Percentiles rank a stretch among this genome's conserved stretches.
Conservation (phyloP, 257 asterid species). For the Solanum etuberosum region DNA sequence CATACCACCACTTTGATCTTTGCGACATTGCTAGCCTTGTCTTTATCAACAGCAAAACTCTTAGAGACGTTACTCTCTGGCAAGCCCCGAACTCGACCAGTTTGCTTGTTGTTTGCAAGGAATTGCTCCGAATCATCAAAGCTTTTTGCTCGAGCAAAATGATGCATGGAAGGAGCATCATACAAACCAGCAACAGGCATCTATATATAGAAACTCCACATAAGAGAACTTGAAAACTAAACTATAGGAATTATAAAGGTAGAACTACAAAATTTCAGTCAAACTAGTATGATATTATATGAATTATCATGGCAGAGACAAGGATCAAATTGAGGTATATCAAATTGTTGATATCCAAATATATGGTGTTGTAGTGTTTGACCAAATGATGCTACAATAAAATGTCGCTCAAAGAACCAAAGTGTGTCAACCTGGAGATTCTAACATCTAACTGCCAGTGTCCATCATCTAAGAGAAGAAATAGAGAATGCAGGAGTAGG, state of each 20-base stretch:
- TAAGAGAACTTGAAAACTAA: background rate
- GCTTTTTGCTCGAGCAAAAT: conserved; percentile 60
- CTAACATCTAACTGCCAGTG: background rate
- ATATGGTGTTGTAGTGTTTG: background rate
- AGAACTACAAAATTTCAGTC: background rate
- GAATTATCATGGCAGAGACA: background rate
- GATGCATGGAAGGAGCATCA: conserved; percentile 55
- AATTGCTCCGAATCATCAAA: conserved; percentile 59
- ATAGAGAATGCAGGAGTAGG: background rate
- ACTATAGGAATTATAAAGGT: background rate
- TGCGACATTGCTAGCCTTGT: conserved; percentile 81
- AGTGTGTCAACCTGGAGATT: background rate
- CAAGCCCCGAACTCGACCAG: conserved; percentile 46
- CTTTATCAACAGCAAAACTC: conserved; percentile 68
- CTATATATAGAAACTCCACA: conserved; percentile 22
- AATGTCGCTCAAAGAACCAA: background rate
- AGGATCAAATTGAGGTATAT: background rate
- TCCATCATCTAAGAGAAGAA: background rate
- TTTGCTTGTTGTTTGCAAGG: conserved; percentile 55
- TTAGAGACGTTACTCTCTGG: conserved; percentile 58
- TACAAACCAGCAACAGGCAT: conserved; percentile 53
- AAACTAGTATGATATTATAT: background rate
- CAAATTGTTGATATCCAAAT: background rate
- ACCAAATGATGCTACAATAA: background rate
- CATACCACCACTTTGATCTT: conserved; percentile 95